These are phyloP conservation scores for Rosa lucieae DNA, from an alignment of 306 rosid genomes.

Conservation along the genomic window DNA sequence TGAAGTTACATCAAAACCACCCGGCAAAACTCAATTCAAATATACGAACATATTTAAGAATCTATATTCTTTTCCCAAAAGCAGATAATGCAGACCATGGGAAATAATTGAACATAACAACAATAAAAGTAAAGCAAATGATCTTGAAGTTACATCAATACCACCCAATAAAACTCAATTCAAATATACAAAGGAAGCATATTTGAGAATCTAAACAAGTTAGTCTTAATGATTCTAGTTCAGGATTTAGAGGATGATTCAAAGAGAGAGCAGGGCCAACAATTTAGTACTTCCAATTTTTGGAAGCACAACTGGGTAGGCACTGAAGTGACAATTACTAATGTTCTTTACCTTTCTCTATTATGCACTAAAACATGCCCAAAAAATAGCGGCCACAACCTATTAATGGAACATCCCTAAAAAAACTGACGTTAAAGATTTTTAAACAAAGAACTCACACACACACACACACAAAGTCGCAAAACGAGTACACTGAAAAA, in stretches of 20 bases:
- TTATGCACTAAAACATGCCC: neutral
- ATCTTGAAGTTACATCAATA: neutral
- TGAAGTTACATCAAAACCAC: neutral
- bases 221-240: neutral
- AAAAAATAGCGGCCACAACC: neutral
- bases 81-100: neutral
- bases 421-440: neutral
- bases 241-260: slow-evolving; percentile 2
- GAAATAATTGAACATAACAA: neutral
- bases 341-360: neutral
- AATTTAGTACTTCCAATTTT: neutral
- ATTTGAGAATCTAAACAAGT: neutral
- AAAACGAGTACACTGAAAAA: neutral
- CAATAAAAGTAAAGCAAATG: neutral
- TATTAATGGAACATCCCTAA: neutral
- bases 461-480: neutral
- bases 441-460: neutral
- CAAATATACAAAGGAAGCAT: neutral
- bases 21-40: neutral
- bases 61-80: neutral
- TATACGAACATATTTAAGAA: neutral
- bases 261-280: neutral
- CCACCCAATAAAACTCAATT: neutral
- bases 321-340: neutral
- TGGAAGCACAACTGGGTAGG: neutral